A percentile compares a stretch with the other conserved stretches of the same genome.
These are phyloP conservation scores for Rhizopus sp. DNA, from an alignment of 371 early-diverging fungal genomes.

Conservation along the genomic window DNA sequence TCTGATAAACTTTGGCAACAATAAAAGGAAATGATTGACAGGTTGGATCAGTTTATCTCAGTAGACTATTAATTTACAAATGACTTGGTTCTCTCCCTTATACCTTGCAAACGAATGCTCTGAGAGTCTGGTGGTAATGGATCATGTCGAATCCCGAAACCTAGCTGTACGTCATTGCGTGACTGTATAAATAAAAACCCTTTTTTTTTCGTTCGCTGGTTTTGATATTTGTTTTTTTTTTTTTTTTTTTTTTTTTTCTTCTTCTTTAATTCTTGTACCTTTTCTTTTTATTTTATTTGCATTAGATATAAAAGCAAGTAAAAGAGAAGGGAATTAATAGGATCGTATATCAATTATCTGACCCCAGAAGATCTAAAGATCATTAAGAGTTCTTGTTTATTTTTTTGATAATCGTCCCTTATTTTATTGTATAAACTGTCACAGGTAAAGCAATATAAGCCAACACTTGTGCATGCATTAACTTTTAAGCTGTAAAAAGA, in stretches of 20 bases:
- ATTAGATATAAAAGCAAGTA: background rate
- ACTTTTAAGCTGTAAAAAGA: no score
- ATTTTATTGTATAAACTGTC: no score
- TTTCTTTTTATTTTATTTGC: background rate
- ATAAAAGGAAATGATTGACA: conserved; percentile 26
- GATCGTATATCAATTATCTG: background rate
- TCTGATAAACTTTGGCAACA: conserved; percentile 42
- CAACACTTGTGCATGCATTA: no score
- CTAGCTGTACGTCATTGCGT: conserved; percentile 21
- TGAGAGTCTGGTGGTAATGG: no score
- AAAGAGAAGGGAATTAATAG: background rate
- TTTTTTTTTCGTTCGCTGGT: background rate
- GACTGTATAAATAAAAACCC: conserved; percentile 3
- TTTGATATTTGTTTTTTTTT: no score
- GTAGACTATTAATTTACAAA: conserved; percentile 35
- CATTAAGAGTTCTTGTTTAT: no score
- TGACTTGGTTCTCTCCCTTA: no score
- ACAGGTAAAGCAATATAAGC: no score
- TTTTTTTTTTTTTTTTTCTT: background rate
- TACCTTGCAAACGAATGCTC: no score
- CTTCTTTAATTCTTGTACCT: background rate
- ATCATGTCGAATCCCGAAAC: conserved; percentile 10
- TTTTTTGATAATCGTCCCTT: no score
- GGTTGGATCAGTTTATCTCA: conserved; percentile 16
- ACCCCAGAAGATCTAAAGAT: no score